Evolutionary conservation across 176 grass and related monocot species (phyloP).

Genomic region (Melocanna baccifera): DNA sequence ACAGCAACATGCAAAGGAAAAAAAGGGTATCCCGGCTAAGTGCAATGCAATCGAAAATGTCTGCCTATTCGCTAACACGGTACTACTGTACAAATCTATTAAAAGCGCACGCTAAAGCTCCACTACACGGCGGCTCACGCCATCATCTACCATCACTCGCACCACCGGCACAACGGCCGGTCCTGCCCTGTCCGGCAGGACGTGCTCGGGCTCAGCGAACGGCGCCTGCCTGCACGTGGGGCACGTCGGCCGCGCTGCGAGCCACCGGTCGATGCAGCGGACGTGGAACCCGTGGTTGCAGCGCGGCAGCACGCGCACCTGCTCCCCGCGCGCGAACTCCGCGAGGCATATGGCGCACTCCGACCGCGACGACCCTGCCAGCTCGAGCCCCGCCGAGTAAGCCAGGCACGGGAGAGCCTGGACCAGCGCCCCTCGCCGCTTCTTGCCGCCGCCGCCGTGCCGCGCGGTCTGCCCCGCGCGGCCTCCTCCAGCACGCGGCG

Average conservation of each 20-base stretch:
- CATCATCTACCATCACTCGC: neutral
- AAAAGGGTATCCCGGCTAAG: neutral
- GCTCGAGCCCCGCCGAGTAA: slow-evolving; percentile 40
- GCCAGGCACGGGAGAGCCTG: slow-evolving; percentile 31
- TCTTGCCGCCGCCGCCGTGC: neutral
- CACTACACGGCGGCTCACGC: neutral
- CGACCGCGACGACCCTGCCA: slow-evolving; percentile 40
- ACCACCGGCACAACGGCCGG: neutral
- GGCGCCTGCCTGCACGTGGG: slow-evolving; percentile 67
- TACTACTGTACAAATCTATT: neutral
- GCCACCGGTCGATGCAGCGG: slow-evolving; percentile 70
- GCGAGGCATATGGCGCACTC: slow-evolving; percentile 88
- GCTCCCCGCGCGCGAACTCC: slow-evolving; percentile 56
- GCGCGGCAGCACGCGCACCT: slow-evolving; percentile 56
- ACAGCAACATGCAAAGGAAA: neutral
- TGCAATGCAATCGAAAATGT: neutral
- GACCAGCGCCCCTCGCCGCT: neutral
- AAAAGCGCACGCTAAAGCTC: neutral
- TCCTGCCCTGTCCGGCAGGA: neutral
- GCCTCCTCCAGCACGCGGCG: neutral
- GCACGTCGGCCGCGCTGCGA: slow-evolving; percentile 56
- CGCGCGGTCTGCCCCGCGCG: neutral
- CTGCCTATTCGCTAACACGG: neutral
- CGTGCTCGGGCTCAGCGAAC: slow-evolving; percentile 21
- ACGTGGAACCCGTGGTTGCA: slow-evolving; percentile 84